Conservation (phyloP, 2,329 filamentous ascomycete genomes). For the Periconia digitata region DNA sequence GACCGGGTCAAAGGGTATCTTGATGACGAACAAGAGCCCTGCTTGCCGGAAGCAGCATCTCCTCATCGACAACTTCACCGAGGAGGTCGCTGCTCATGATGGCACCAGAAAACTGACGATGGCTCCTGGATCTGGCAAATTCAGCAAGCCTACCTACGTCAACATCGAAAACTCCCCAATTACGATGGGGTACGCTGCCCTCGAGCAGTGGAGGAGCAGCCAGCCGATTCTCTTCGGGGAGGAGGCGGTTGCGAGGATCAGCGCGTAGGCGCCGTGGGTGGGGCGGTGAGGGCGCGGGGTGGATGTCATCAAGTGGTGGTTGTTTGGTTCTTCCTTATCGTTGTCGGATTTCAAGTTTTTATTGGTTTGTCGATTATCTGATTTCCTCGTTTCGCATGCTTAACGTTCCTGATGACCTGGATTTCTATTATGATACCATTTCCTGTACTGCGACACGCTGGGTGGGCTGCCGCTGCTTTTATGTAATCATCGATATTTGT, state of each 20-base stretch:
- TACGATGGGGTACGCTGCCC: conserved; percentile 19
- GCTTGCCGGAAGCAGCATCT: not conserved
- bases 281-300: too few relatives aligned
- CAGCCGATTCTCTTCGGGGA: conserved; percentile 10
- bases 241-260: conserved; percentile 9
- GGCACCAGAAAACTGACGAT: conserved; percentile 9
- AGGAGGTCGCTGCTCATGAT: conserved; percentile 1
- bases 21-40: not conserved
- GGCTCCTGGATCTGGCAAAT: conserved; percentile 12
- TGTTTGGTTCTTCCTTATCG: too few relatives aligned
- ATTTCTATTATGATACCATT: too few relatives aligned
- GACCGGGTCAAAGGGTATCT: not conserved
- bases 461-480: too few relatives aligned
- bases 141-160: conserved; percentile 20
- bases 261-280: too few relatives aligned
- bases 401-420: too few relatives aligned
- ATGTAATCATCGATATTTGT: too few relatives aligned
- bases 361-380: too few relatives aligned
- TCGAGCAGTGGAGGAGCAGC: conserved; percentile 9
- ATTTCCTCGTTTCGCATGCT: too few relatives aligned
- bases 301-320: too few relatives aligned
- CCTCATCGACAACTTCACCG: not conserved
- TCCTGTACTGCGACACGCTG: too few relatives aligned
- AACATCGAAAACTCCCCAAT: conserved; percentile 12
- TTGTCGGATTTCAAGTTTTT: too few relatives aligned